A percentile compares a stretch with the other conserved stretches of the same genome.
These are phyloP conservation scores for Pythium volutum DNA, from an alignment of 352 stramenopile genomes.

Conservation along the genomic window DNA sequence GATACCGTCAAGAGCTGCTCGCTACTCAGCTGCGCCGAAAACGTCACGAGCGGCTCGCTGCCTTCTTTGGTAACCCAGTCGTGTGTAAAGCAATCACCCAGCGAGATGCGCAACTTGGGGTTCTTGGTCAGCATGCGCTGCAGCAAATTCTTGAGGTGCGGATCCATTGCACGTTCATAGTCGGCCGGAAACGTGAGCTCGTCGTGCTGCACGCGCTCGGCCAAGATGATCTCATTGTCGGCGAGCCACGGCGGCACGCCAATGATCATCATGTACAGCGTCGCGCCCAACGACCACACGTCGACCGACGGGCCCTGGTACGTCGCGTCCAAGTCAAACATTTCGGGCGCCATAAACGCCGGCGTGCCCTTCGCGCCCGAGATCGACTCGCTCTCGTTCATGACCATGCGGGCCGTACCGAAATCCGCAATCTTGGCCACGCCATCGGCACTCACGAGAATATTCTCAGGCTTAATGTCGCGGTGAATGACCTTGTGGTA, in stretches of 20 bases:
- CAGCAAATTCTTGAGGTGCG: conserved; percentile 89
- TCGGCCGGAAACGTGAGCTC: conserved; percentile 86
- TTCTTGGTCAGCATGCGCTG: conserved; percentile 91
- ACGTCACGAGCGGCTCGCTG: conserved; percentile 65
- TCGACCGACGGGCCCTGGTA: conserved; percentile 85
- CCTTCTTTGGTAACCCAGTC: conserved; percentile 93
- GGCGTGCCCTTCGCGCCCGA: conserved; percentile 81
- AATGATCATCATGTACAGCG: conserved; percentile 92
- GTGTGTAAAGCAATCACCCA: conserved; percentile 86
- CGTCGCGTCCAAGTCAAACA: conserved; percentile 88
- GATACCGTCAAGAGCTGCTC: conserved; percentile 69
- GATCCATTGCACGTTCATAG: conserved; percentile 66
- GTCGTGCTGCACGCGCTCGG: conserved; percentile 81
- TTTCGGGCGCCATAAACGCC: conserved; percentile 91
- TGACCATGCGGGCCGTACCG: conserved; percentile 87
- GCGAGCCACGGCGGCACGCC: conserved; percentile 89
- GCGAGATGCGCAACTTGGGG: conserved; percentile 67
- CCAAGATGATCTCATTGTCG: conserved; percentile 87
- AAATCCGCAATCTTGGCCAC: conserved; percentile 91
- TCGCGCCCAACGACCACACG: conserved; percentile 89
- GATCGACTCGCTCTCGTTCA: conserved; percentile 87
- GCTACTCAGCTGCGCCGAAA: conserved; percentile 43
- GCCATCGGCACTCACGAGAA: conserved; percentile 88
- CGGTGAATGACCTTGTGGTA: conserved; percentile 94
- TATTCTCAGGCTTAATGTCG: conserved; percentile 97